Evolutionary conservation across 208 protist species (phyloP), one percentile per base, ranked within the genome.

Genomic region (Trypanosoma congolense): DNA sequence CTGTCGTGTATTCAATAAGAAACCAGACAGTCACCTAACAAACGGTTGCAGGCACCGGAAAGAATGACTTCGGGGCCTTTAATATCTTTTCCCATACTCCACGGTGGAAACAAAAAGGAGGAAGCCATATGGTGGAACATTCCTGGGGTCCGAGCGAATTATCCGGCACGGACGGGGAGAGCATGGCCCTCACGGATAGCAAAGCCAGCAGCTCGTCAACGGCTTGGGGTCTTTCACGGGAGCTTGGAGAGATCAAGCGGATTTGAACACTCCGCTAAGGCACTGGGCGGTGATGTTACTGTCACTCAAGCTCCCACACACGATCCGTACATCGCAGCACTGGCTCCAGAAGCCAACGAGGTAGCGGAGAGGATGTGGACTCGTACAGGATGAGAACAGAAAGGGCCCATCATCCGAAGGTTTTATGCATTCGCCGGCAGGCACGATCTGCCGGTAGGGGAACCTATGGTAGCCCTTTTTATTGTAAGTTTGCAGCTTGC

Each of bases 401-500:
- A 24, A 28, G 52, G 31, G 10, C 4, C 40, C 52, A 57, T 57
- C 14, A 1, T 46, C 4, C 0, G 38, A 44, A 31, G 24, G 21
- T 57, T 47, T 31, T 14, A 19, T 1, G 36, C 14, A 0, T 57
- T 47, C 19, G 24, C 52, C n/a, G 35, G 12, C 12, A 43, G 31
- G 24, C 3, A 57, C 33, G 38, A 30, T 9, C 36, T 57, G 14
- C 33, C 24, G 26, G 10, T 16, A 1, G 4, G 6, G 19, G 52
- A 57, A 42, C 14, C 38, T 33, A 57, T 19, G 4, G 24, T 46
- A 24, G 25, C 38, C 2, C 22, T 46, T 10, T 46, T 44, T 47
- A 57, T 57, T 33, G 31, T 46, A 29, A 46, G 52, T 57, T 46
- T 57, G n/a, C 52, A 46, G 30, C 38, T 57, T 4, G 38, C 9